Percentiles rank a stretch among this genome's conserved stretches.
These are phyloP conservation scores for Eutrema salsugineum DNA, from an alignment of 441 rosid genomes.

Conservation along the genomic window DNA sequence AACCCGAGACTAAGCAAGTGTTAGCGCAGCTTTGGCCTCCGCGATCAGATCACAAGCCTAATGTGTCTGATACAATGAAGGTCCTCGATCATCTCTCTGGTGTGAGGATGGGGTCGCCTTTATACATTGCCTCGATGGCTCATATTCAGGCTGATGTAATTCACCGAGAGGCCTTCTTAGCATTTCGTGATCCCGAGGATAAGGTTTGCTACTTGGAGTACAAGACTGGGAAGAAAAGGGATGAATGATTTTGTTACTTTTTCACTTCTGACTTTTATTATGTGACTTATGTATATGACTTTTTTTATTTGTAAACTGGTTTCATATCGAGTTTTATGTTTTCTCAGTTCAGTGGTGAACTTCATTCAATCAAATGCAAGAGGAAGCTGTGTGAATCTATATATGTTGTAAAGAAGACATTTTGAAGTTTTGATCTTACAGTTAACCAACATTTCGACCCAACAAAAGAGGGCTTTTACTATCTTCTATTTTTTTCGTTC, in stretches of 20 bases:
- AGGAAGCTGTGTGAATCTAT: not conserved
- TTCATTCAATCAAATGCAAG: not conserved
- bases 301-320: too few relatives aligned
- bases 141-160: not conserved
- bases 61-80: not conserved
- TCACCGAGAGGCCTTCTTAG: not conserved
- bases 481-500: not conserved
- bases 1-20: too few relatives aligned
- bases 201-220: not conserved
- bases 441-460: slow-evolving; percentile 1
- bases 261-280: too few relatives aligned
- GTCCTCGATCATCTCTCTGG: not conserved
- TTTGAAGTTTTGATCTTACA: not conserved
- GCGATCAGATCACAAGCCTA: not conserved
- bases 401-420: slow-evolving; percentile 8
- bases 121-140: not conserved
- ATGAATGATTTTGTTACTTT: not conserved
- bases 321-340: too few relatives aligned
- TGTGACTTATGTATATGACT: too few relatives aligned
- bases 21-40: not conserved
- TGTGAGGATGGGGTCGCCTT: not conserved
- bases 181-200: not conserved
- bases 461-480: slow-evolving; percentile 6
- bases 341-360: too few relatives aligned
- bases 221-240: not conserved